Evolutionary conservation across 306 rosid species (phyloP).

Genomic region (Oxytropis ochrocephala): DNA sequence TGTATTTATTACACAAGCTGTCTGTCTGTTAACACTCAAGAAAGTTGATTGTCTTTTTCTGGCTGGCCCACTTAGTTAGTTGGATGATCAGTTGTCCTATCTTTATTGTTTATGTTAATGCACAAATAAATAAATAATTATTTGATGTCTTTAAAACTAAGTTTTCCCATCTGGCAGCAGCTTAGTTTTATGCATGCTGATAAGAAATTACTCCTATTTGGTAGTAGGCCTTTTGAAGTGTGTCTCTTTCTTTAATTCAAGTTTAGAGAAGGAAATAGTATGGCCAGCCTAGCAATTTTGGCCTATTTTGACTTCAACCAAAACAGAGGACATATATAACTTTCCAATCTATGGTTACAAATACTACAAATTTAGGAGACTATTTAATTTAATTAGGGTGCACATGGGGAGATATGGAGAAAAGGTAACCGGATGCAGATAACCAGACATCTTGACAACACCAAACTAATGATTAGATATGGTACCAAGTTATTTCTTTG

Average conservation of each 20-base stretch:
- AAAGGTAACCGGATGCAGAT: slow-evolving; percentile 15
- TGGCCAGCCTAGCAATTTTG: slow-evolving; percentile 34
- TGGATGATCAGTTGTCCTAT: slow-evolving; percentile 35
- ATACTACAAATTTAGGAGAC: slow-evolving; percentile 2
- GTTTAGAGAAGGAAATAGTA: slow-evolving; percentile 9
- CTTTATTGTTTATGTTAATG: neutral
- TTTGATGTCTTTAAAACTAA: slow-evolving; percentile 12
- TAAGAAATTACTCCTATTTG: neutral
- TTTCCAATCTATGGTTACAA: neutral
- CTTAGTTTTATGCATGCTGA: slow-evolving; percentile 17
- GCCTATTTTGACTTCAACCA: slow-evolving; percentile 8
- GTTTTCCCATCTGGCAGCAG: slow-evolving; percentile 33
- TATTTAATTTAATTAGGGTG: slow-evolving; percentile 28
- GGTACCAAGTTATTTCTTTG: slow-evolving; percentile 34
- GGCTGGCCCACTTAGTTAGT: slow-evolving; percentile 16
- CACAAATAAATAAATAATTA: neutral
- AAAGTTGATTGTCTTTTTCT: slow-evolving; percentile 25
- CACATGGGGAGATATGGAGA: slow-evolving; percentile 57
- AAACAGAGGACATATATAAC: slow-evolving; percentile 3
- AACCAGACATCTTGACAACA: slow-evolving; percentile 40
- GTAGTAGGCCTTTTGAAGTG: neutral
- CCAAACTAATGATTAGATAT: slow-evolving; percentile 66
- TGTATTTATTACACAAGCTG: slow-evolving; percentile 27
- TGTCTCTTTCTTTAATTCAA: neutral
- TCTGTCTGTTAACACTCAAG: slow-evolving; percentile 18